Evolutionary conservation across 768 basidiomycete species (phyloP).

Genomic region (Melanogaster broomeanus): DNA sequence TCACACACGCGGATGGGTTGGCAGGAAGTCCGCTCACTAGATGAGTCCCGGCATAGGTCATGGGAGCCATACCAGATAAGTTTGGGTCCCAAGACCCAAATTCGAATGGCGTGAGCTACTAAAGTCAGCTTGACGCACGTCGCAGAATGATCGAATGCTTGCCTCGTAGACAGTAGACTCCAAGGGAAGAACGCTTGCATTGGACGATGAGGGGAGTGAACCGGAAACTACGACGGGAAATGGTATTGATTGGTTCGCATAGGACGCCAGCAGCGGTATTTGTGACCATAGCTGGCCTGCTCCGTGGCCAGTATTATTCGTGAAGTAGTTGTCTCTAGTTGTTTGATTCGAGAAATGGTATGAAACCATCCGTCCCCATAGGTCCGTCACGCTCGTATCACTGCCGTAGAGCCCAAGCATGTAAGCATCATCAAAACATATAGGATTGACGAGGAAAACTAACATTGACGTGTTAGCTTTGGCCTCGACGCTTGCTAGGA

Average conservation of each 20-base stretch:
- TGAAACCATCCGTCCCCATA: constrained; percentile 63
- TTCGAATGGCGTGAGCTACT: constrained; percentile 62
- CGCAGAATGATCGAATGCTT: constrained; percentile 17
- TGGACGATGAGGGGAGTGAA: constrained; percentile 49
- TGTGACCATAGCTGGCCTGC: constrained; percentile 72
- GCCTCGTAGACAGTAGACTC: constrained; percentile 62
- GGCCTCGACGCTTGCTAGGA: constrained; percentile 55
- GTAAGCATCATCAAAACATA: neutral
- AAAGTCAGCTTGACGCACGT: constrained; percentile 1
- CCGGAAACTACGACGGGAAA: constrained; percentile 69
- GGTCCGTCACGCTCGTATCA: constrained; percentile 64
- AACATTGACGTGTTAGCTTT: constrained; percentile 58
- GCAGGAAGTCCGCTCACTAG: constrained; percentile 56
- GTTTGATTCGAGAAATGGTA: constrained; percentile 78
- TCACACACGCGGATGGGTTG: constrained; percentile 62
- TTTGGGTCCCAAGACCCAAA: constrained; percentile 75
- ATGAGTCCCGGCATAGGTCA: constrained; percentile 64
- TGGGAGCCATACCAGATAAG: constrained; percentile 69
- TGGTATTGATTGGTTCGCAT: constrained; percentile 50
- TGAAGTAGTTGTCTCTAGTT: constrained; percentile 56
- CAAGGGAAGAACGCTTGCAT: constrained; percentile 40
- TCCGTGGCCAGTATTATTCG: constrained; percentile 60
- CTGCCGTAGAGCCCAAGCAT: constrained; percentile 35
- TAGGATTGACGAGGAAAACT: constrained; percentile 21
- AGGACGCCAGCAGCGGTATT: constrained; percentile 51